These are phyloP conservation scores for Aspergillus ibericus DNA, from an alignment of 2,329 filamentous ascomycete species.

Conservation along the genomic window DNA sequence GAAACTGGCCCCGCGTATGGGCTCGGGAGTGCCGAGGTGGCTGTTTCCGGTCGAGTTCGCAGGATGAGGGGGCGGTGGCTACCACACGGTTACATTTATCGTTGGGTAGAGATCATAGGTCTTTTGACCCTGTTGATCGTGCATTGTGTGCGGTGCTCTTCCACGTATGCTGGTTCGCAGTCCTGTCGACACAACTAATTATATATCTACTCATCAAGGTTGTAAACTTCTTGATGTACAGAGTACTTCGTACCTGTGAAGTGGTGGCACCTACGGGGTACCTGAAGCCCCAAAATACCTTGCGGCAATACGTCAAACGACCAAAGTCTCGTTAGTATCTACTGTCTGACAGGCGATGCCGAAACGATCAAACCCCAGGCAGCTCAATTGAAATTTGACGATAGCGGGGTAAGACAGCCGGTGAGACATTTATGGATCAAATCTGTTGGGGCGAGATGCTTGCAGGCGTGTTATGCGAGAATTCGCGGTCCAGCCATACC, in stretches of 20 bases:
- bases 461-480: background rate
- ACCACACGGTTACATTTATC: background rate
- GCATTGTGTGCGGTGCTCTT: background rate
- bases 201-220: background rate
- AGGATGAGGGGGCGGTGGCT: background rate
- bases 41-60: background rate
- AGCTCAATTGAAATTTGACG: background rate
- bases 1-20: background rate
- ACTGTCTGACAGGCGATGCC: background rate
- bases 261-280: too few relatives aligned
- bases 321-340: background rate
- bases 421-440: background rate
- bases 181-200: background rate
- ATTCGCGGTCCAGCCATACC: background rate
- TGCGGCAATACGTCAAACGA: too few relatives aligned
- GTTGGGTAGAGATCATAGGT: background rate
- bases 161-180: background rate
- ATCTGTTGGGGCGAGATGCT: background rate
- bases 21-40: conserved; percentile 3
- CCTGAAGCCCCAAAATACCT: background rate
- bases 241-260: too few relatives aligned
- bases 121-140: background rate
- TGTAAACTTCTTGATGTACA: too few relatives aligned
- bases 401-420: background rate
- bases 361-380: background rate